phyloP scores from a whole-genome alignment of 257 asterid species.

The Scutellaria barbata region DNA sequence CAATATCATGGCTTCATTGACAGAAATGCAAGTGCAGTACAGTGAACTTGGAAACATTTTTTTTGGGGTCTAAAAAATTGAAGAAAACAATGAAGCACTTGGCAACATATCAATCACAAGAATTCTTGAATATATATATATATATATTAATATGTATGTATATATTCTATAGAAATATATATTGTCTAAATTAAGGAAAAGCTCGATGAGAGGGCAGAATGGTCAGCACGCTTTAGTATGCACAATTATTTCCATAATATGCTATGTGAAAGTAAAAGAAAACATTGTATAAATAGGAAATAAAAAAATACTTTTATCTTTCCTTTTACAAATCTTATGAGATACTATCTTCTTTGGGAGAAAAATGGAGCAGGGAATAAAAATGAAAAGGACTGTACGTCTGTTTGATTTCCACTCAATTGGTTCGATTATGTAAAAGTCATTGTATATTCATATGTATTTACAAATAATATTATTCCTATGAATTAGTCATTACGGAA shows the following conservation, averaged over 20 bases:
- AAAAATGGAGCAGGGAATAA: neutral
- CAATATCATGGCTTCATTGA: slow-evolving; percentile 6
- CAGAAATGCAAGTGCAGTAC: slow-evolving; percentile 17
- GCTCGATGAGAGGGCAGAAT: neutral
- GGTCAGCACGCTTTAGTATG: slow-evolving; percentile 1
- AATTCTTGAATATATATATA: slow-evolving; percentile 4
- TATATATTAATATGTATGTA: neutral
- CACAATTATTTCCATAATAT: slow-evolving; percentile 1
- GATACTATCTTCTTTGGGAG: neutral
- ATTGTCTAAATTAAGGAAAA: neutral
- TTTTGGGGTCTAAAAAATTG: slow-evolving; percentile 12
- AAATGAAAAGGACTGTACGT: neutral
- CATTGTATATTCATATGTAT: too few relatives aligned
- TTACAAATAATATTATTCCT: too few relatives aligned
- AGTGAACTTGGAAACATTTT: slow-evolving; percentile 30
- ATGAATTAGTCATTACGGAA: too few relatives aligned
- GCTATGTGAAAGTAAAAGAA: neutral
- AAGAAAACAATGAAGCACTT: slow-evolving; percentile 22
- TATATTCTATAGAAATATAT: neutral
- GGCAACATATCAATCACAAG: slow-evolving; percentile 32
- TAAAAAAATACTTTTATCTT: neutral
- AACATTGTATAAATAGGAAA: neutral
- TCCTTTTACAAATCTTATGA: neutral
- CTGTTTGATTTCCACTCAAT: neutral
- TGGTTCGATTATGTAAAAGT: neutral